These are phyloP conservation scores for Sanghuangporus sanghuang DNA, from an alignment of 1,284 basidiomycete genomes.

Conservation along the genomic window DNA sequence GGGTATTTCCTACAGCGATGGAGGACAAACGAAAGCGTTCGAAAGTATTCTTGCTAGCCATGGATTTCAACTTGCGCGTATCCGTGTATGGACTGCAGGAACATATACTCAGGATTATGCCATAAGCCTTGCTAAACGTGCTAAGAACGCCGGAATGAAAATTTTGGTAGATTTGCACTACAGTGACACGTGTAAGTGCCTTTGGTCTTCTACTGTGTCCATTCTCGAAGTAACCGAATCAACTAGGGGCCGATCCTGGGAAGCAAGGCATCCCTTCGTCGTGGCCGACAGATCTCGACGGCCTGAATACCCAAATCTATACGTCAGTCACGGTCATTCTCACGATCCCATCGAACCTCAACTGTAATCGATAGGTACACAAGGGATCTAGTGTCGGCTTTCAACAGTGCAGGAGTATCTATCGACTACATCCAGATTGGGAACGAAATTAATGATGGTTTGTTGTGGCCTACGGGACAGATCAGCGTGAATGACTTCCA, in stretches of 20 bases:
- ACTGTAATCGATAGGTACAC: conserved; percentile 39
- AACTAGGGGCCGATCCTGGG: conserved; percentile 56
- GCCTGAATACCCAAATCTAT: conserved; percentile 50
- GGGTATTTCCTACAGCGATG: conserved; percentile 45
- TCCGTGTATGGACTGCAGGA: conserved; percentile 57
- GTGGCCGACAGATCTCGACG: conserved; percentile 48
- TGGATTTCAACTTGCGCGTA: conserved; percentile 52
- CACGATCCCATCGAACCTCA: neutral
- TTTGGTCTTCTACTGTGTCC: conserved; percentile 16
- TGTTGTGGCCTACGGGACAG: conserved; percentile 56
- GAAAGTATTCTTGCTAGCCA: conserved; percentile 51
- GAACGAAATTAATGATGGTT: conserved; percentile 29
- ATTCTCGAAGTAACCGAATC: neutral
- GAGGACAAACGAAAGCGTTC: conserved; percentile 37
- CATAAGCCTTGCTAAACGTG: conserved; percentile 50
- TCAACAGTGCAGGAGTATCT: conserved; percentile 48
- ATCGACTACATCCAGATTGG: conserved; percentile 45
- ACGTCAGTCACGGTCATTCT: conserved; percentile 31
- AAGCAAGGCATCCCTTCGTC: conserved; percentile 53
- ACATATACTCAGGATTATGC: conserved; percentile 51
- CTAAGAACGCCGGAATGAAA: conserved; percentile 52
- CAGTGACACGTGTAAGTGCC: conserved; percentile 50
- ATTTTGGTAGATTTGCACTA: conserved; percentile 56
- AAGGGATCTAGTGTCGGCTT: conserved; percentile 42
- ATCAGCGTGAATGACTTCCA: conserved; percentile 51